A percentile compares a stretch with the other conserved stretches of the same genome.
phyloP scores from a whole-genome alignment of 2,329 filamentous ascomycete species.

The Pseudocercospora crystallina region DNA sequence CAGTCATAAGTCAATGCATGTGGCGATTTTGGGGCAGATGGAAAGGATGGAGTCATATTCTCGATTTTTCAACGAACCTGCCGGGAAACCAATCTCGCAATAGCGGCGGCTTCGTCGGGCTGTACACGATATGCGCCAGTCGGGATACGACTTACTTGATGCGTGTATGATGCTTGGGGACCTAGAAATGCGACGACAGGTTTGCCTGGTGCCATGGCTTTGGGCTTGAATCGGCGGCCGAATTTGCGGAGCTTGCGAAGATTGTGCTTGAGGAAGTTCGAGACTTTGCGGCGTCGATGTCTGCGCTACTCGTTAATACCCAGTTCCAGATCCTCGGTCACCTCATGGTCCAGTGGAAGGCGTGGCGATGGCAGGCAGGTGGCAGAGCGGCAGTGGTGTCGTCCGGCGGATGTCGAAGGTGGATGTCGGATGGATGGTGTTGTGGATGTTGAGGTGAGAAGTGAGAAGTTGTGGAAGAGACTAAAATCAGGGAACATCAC shows the following conservation, averaged over 20 bases:
- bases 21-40: too few relatives aligned
- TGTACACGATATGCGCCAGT: too few relatives aligned
- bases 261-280: background rate
- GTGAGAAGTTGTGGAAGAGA: background rate
- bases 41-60: too few relatives aligned
- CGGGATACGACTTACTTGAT: conserved; percentile 55
- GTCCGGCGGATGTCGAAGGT: background rate
- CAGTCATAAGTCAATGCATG: background rate
- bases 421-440: background rate
- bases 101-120: background rate
- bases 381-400: background rate
- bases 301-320: background rate
- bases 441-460: background rate
- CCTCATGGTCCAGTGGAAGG: too few relatives aligned
- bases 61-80: background rate
- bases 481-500: conserved; percentile 1
- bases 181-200: conserved; percentile 58
- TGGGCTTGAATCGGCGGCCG: background rate
- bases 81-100: background rate
- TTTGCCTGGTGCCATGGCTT: conserved; percentile 6
- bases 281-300: background rate
- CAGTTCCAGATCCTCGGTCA: too few relatives aligned
- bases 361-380: too few relatives aligned
- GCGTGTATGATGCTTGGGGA: conserved; percentile 66
- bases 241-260: background rate